phyloP scores from a whole-genome alignment of 768 basidiomycete species.

The Neoboletus subvelutipes region DNA sequence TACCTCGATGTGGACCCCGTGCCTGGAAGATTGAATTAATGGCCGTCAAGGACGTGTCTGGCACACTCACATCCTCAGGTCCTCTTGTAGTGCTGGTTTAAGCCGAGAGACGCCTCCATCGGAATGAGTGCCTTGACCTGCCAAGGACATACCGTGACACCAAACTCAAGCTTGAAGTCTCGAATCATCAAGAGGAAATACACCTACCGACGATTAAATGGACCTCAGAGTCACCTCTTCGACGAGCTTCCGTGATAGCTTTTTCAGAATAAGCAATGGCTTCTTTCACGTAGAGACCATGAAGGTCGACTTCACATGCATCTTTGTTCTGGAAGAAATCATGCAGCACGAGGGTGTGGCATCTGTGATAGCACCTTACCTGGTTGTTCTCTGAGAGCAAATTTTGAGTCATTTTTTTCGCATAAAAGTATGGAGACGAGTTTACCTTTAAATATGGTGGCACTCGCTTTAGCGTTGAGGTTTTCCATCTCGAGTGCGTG shows the following conservation, averaged over 20 bases:
- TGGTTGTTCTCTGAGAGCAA: constrained; percentile 66
- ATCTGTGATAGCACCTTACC: constrained; percentile 32
- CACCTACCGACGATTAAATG: constrained; percentile 81
- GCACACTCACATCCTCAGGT: constrained; percentile 66
- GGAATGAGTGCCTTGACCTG: constrained; percentile 90
- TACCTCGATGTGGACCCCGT: constrained; percentile 65
- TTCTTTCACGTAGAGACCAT: constrained; percentile 92
- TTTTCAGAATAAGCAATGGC: constrained; percentile 72
- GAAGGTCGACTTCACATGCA: constrained; percentile 79
- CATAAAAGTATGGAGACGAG: constrained; percentile 10
- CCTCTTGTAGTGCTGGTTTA: constrained; percentile 84
- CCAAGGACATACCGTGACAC: neutral
- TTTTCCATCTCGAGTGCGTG: constrained; percentile 75
- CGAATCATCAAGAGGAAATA: neutral
- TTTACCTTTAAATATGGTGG: constrained; percentile 75
- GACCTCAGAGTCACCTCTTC: constrained; percentile 58
- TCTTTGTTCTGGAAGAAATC: constrained; percentile 50
- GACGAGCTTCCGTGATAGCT: constrained; percentile 65
- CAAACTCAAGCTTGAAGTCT: neutral
- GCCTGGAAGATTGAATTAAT: constrained; percentile 42
- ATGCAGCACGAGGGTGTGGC: constrained; percentile 1
- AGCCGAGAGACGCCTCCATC: constrained; percentile 72
- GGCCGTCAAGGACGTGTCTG: neutral
- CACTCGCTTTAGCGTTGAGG: constrained; percentile 75
- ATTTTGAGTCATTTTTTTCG: neutral